Conservation (phyloP, 805 yeast species). For the Yarrowia phangngaensis region DNA sequence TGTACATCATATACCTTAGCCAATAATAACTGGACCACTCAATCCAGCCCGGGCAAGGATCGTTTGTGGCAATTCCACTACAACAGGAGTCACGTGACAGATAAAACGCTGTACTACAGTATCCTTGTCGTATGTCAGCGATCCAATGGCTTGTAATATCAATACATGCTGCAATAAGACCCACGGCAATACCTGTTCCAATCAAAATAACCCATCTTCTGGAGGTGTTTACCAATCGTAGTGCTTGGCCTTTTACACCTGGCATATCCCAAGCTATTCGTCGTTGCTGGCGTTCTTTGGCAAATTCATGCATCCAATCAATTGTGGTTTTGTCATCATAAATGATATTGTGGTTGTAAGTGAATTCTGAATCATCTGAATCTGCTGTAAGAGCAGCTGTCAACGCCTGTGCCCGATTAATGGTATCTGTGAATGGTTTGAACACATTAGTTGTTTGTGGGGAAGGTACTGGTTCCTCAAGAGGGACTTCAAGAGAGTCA, state of each 20-base stretch:
- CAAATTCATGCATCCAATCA: conserved; percentile 41
- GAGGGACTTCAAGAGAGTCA: not conserved
- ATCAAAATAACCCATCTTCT: conserved; percentile 68
- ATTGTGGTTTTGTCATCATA: conserved; percentile 31
- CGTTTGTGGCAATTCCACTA: conserved; percentile 48
- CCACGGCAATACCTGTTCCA: conserved; percentile 66
- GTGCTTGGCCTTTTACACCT: conserved; percentile 34
- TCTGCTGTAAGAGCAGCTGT: not conserved
- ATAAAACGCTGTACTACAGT: conserved; percentile 61
- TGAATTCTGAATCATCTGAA: conserved; percentile 9
- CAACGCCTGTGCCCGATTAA: conserved; percentile 7
- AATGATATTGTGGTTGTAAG: conserved; percentile 19
- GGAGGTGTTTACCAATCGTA: conserved; percentile 33
- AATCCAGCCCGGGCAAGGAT: conserved; percentile 43
- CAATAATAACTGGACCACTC: conserved; percentile 40
- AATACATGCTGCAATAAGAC: conserved; percentile 71
- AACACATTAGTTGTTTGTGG: not conserved
- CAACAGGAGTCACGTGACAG: conserved; percentile 73
- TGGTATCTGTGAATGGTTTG: conserved; percentile 18
- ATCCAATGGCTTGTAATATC: conserved; percentile 80
- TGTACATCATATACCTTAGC: conserved; percentile 41
- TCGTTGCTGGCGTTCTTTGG: conserved; percentile 33
- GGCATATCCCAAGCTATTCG: conserved; percentile 25
- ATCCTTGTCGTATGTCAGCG: conserved; percentile 68
- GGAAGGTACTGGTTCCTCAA: not conserved